Evolutionary conservation across 306 rosid species (phyloP).

Genomic region (Spatholobus suberectus): DNA sequence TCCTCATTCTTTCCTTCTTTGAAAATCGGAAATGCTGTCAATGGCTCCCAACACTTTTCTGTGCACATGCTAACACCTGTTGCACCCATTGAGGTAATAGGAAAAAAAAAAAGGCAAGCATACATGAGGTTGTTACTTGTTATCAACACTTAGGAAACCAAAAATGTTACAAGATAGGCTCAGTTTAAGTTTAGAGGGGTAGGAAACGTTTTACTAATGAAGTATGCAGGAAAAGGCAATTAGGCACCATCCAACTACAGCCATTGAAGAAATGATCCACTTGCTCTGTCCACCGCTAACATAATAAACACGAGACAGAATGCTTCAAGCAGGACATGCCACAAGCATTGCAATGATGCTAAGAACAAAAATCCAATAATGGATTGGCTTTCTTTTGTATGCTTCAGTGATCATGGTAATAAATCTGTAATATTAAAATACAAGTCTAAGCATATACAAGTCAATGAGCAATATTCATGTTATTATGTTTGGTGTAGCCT

Average conservation of each 20-base stretch:
- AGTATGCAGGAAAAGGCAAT: slow-evolving; percentile 74
- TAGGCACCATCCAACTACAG: slow-evolving; percentile 94
- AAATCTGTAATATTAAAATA: no score
- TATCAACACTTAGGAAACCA: slow-evolving; percentile 87
- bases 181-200: slow-evolving; percentile 65
- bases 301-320: slow-evolving; percentile 86
- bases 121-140: slow-evolving; percentile 93
- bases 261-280: slow-evolving; percentile 95
- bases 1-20: no score
- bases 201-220: slow-evolving; percentile 55
- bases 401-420: slow-evolving; percentile 46
- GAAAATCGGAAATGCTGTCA: no score
- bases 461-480: no score
- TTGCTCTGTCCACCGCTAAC: slow-evolving; percentile 85
- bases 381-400: slow-evolving; percentile 67
- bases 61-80: no score
- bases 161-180: slow-evolving; percentile 57
- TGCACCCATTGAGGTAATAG: no score
- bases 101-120: no score
- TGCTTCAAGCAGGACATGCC: slow-evolving; percentile 89
- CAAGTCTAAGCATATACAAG: no score
- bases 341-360: slow-evolving; percentile 81
- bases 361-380: slow-evolving; percentile 77
- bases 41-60: no score
- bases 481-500: no score